Evolutionary conservation across 2,329 filamentous ascomycete genomes (phyloP).

Genomic region (Fusarium denticulatum): DNA sequence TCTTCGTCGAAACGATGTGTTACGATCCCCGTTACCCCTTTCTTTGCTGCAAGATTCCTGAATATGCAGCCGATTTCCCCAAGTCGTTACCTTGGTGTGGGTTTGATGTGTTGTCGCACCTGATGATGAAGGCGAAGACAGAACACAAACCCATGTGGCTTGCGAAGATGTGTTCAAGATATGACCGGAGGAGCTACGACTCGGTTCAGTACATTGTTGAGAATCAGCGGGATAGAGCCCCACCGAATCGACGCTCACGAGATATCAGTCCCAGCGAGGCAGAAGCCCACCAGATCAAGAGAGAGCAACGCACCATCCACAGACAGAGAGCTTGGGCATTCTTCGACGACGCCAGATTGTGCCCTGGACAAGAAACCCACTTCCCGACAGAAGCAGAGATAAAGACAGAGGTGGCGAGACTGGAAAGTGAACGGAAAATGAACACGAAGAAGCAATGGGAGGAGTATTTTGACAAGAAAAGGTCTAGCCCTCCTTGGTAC

Average conservation of each 20-base stretch:
- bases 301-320: neutral
- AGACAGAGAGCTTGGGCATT: slow-evolving; percentile 25
- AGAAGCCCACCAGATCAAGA: neutral
- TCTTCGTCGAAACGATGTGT: neutral
- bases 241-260: neutral
- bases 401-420: too few species aligned
- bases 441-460: neutral
- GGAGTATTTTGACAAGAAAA: neutral
- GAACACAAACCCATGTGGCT: neutral
- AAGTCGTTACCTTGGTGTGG: neutral
- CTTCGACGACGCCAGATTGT: slow-evolving; percentile 6
- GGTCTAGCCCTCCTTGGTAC: neutral
- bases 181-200: neutral
- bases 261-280: too few species aligned
- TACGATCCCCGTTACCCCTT: neutral
- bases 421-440: neutral
- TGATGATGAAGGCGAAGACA: neutral
- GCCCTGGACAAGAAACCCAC: neutral
- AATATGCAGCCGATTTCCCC: fast-evolving
- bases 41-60: fast-evolving
- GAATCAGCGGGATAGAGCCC: too few species aligned
- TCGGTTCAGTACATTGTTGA: neutral
- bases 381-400: neutral
- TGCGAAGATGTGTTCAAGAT: neutral
- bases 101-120: neutral